Evolutionary conservation across 192 early-diverging fungal species (phyloP).

Genomic region (Podila verticillata): DNA sequence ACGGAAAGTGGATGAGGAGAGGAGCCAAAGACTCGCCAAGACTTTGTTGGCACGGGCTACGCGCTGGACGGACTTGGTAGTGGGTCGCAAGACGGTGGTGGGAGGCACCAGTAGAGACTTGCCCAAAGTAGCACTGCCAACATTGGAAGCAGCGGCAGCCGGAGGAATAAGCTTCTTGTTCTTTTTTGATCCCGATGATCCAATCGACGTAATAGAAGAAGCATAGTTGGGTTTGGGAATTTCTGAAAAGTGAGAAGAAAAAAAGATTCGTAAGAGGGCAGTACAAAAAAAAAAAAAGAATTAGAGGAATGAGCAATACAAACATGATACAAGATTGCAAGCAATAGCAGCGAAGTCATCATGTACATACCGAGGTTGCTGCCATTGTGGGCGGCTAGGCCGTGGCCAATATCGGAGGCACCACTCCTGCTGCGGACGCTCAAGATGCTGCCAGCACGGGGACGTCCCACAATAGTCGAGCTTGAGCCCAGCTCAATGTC

Average conservation of each 20-base stretch:
- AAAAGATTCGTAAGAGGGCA: background rate
- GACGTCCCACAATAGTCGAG: conserved; percentile 11
- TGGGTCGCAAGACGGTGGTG: conserved; percentile 32
- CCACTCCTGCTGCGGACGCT: conserved; percentile 26
- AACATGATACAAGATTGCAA: too few species aligned
- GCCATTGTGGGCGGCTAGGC: conserved; percentile 11
- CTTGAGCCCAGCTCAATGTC: conserved; percentile 13
- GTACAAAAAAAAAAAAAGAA: background rate
- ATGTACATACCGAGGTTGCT: conserved; percentile 16
- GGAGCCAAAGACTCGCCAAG: conserved; percentile 63
- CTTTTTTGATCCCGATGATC: conserved; percentile 27
- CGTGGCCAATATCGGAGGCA: conserved; percentile 8
- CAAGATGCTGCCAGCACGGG: conserved; percentile 24
- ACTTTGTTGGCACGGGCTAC: conserved; percentile 55
- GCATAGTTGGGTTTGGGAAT: conserved; percentile 47
- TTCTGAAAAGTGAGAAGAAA: conserved; percentile 6
- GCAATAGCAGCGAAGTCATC: too few species aligned
- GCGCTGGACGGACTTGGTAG: conserved; percentile 50
- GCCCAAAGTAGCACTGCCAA: conserved; percentile 16
- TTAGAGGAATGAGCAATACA: too few species aligned
- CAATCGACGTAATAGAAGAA: conserved; percentile 37
- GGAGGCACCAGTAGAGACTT: conserved; percentile 43
- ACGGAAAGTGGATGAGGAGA: conserved; percentile 61
- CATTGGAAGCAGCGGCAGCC: conserved; percentile 46
- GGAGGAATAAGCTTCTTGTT: conserved; percentile 16